Evolutionary conservation across 2,329 filamentous ascomycete genomes (phyloP).

Genomic region (Niveomyces coronatus): DNA sequence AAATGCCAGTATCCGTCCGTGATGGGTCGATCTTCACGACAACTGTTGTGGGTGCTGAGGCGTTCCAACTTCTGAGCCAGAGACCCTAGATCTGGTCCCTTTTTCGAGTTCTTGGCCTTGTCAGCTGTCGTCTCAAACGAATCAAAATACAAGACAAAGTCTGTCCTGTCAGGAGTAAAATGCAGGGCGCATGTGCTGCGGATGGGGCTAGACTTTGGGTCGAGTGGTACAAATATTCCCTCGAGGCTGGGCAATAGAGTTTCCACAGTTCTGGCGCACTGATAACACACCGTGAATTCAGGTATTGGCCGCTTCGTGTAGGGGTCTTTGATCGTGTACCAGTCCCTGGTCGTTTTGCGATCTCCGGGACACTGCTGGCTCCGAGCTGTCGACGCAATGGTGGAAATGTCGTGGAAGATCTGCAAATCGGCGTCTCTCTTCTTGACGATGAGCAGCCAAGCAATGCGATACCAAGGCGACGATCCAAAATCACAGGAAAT

Average conservation of each 20-base stretch:
- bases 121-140: constrained; percentile 48
- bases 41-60: constrained; percentile 50
- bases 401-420: constrained; percentile 59
- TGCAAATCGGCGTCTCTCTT: constrained; percentile 54
- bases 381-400: constrained; percentile 39
- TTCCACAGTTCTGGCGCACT: constrained; percentile 63
- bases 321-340: constrained; percentile 67
- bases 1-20: constrained; percentile 63
- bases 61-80: constrained; percentile 55
- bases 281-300: constrained; percentile 65
- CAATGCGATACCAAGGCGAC: constrained; percentile 70
- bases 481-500: constrained; percentile 71
- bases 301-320: constrained; percentile 52
- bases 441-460: constrained; percentile 71
- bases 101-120: constrained; percentile 31
- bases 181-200: constrained; percentile 59
- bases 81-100: constrained; percentile 44
- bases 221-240: constrained; percentile 51
- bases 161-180: constrained; percentile 38
- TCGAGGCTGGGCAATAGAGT: constrained; percentile 62
- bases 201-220: constrained; percentile 34
- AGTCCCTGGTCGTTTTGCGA: constrained; percentile 47
- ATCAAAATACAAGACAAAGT: constrained; percentile 51
- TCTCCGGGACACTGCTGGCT: constrained; percentile 48
- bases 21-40: constrained; percentile 52